phyloP scores from a whole-genome alignment of 2,329 filamentous ascomycete species.

The Pleoardoris graminearum region DNA sequence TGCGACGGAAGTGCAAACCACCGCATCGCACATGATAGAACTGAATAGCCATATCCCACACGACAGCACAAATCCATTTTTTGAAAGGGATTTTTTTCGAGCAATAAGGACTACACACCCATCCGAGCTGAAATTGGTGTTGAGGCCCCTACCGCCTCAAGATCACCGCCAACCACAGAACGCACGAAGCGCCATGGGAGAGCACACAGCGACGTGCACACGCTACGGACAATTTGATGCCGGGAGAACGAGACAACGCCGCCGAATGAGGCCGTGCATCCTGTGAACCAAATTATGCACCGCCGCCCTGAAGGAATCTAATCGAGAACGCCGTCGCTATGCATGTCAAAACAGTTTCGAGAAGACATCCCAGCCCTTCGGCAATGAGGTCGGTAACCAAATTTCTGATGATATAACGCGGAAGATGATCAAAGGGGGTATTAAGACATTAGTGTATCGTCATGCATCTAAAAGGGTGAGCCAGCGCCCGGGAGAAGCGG shows the following conservation, averaged over 20 bases:
- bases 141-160: neutral
- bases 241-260: neutral
- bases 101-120: neutral
- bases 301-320: neutral
- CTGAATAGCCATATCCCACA: too few relatives aligned
- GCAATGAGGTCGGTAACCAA: neutral
- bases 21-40: too few relatives aligned
- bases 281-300: neutral
- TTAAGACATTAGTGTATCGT: neutral
- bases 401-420: neutral
- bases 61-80: neutral
- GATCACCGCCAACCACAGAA: neutral
- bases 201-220: neutral
- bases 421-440: neutral
- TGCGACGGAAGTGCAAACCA: too few relatives aligned
- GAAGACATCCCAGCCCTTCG: neutral
- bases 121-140: neutral
- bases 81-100: neutral
- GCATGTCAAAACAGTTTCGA: constrained; percentile 14
- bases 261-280: neutral
- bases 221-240: neutral
- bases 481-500: constrained; percentile 10
- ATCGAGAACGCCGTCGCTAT: constrained; percentile 26
- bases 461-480: constrained; percentile 12
- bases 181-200: neutral